Conservation (phyloP, 192 early-diverging fungal genomes). For the Jimgerdemannia flammicorona region DNA sequence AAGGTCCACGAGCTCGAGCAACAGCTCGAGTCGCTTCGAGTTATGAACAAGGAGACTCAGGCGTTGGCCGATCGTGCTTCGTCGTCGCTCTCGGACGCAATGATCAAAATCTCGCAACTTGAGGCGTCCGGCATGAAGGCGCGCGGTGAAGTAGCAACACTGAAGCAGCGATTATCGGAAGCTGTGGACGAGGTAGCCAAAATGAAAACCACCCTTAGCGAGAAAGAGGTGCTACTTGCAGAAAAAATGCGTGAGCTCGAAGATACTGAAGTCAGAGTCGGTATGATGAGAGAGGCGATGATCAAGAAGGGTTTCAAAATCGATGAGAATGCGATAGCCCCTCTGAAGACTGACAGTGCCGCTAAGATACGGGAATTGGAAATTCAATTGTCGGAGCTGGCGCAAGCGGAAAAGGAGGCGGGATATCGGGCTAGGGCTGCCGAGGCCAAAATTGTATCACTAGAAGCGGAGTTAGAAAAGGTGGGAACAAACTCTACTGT, state of each 20-base stretch:
- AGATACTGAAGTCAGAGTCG: constrained; percentile 41
- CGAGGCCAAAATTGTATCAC: constrained; percentile 15
- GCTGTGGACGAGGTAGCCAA: constrained; percentile 31
- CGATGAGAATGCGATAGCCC: constrained; percentile 9
- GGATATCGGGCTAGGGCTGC: constrained; percentile 17
- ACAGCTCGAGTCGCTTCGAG: constrained; percentile 28
- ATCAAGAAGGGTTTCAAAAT: constrained; percentile 41
- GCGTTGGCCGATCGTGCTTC: constrained; percentile 19
- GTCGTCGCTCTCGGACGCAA: constrained; percentile 34
- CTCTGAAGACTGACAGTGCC: constrained; percentile 1
- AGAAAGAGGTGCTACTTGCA: constrained; percentile 33
- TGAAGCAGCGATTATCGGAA: constrained; percentile 38
- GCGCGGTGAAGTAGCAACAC: constrained; percentile 37
- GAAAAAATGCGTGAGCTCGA: constrained; percentile 42
- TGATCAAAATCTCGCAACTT: constrained; percentile 39
- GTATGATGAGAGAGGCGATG: constrained; percentile 43
- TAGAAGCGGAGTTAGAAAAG: constrained; percentile 5
- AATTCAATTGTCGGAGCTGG: neutral
- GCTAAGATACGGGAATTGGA: constrained; percentile 5
- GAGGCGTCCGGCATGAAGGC: constrained; percentile 41
- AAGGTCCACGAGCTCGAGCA: constrained; percentile 31
- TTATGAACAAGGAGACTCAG: constrained; percentile 24
- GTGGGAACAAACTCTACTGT: neutral
- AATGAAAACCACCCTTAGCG: constrained; percentile 31
- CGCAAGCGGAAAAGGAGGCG: constrained; percentile 13